Conservation (phyloP, 139 green algal species). For the Closterium sp. region DNA sequence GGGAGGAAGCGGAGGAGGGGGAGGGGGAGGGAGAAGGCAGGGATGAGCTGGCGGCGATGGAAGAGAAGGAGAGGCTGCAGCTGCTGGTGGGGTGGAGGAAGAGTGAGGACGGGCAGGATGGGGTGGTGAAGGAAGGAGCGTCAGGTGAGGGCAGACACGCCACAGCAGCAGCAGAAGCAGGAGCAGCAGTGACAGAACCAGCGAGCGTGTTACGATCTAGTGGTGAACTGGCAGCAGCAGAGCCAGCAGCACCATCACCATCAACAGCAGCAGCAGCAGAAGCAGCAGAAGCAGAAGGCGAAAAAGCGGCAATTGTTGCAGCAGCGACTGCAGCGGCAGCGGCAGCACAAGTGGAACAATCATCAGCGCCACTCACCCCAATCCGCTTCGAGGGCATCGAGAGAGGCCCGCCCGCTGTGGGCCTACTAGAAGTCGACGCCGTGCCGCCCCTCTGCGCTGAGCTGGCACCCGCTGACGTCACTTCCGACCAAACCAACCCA, state of each 20-base stretch:
- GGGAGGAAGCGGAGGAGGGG: neutral
- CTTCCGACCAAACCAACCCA: too few relatives aligned
- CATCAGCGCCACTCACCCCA: neutral
- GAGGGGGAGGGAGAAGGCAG: neutral
- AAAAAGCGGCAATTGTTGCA: too few relatives aligned
- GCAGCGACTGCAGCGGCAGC: too few relatives aligned
- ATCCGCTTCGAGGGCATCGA: conserved; percentile 42
- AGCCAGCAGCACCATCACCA: too few relatives aligned
- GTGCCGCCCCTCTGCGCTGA: conserved; percentile 12
- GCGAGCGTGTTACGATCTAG: too few relatives aligned
- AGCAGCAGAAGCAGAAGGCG: too few relatives aligned
- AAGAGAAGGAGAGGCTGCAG: neutral
- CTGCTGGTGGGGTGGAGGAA: neutral
- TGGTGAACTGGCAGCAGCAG: too few relatives aligned
- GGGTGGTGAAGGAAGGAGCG: neutral
- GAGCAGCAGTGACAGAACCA: neutral
- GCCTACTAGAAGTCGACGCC: conserved; percentile 36
- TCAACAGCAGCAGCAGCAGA: too few relatives aligned
- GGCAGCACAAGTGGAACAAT: too few relatives aligned
- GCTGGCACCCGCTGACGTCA: too few relatives aligned
- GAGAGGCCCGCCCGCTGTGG: conserved; percentile 25
- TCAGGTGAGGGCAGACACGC: neutral
- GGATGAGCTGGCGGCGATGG: neutral
- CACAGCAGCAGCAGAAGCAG: neutral
- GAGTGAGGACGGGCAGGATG: neutral